Conservation (phyloP, 2,329 filamentous ascomycete species). For the Ophiostoma piceae region DNA sequence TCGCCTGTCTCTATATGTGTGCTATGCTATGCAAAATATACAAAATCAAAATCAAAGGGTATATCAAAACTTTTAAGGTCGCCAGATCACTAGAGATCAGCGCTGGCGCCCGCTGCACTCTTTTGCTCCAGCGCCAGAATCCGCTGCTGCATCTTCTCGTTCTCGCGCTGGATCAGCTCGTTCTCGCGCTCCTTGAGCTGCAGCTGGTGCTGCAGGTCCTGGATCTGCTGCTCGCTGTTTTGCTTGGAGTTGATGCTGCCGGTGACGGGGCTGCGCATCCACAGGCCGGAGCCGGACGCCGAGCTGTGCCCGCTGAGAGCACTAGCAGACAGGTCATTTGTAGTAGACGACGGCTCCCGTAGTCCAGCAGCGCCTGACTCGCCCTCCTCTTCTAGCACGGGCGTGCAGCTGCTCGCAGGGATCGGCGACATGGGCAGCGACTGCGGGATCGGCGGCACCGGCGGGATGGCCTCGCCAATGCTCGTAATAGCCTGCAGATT, state of each 20-base stretch:
- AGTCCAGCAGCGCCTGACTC: conserved; percentile 14
- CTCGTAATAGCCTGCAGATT: conserved; percentile 23
- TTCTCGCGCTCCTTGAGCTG: conserved; percentile 19
- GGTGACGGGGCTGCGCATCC: conserved; percentile 29
- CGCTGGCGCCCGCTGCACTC: conserved; percentile 11
- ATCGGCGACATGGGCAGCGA: conserved; percentile 30
- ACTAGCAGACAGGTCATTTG: not conserved
- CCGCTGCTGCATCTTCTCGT: conserved; percentile 7
- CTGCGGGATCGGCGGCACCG: conserved; percentile 15
- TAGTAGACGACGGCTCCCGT: not conserved
- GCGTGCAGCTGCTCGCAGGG: conserved; percentile 33
- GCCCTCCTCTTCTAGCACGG: conserved; percentile 40
- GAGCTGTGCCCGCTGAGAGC: conserved; percentile 22
- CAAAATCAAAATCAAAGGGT: not conserved
- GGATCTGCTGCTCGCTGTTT: conserved; percentile 4
- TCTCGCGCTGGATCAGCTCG: conserved; percentile 19
- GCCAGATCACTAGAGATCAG: no score
- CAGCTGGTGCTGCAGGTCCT: conserved; percentile 18
- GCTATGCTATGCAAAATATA: not conserved
- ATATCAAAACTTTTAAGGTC: not conserved
- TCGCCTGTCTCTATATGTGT: not conserved
- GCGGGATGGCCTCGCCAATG: conserved; percentile 26
- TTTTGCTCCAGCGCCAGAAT: conserved; percentile 3
- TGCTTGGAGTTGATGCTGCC: not conserved
- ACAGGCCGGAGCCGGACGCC: conserved; percentile 30